Conservation (phyloP, 2,329 filamentous ascomycete species). For the Trichoderma afroharzianum region DNA sequence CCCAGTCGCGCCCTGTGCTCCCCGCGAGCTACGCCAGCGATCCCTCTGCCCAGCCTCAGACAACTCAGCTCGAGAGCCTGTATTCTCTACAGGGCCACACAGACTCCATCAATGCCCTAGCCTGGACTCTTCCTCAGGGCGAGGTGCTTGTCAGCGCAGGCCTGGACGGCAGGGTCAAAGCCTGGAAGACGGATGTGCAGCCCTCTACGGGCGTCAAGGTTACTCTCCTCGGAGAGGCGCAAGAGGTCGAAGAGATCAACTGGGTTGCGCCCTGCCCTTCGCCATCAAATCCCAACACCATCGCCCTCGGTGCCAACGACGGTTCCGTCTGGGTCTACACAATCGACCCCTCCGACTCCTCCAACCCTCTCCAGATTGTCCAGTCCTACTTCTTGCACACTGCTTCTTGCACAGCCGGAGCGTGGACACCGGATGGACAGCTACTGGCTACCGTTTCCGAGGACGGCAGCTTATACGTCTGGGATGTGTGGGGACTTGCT, state of each 20-base stretch:
- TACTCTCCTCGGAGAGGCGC: constrained; percentile 68
- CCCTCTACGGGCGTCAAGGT: constrained; percentile 46
- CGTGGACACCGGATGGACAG: constrained; percentile 85
- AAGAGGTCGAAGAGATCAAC: constrained; percentile 93
- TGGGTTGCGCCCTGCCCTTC: constrained; percentile 79
- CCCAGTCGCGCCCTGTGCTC: constrained; percentile 63
- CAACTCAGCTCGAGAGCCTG: constrained; percentile 60
- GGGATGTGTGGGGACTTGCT: constrained; percentile 82
- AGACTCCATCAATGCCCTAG: constrained; percentile 83
- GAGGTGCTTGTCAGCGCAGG: constrained; percentile 85
- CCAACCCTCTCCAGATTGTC: constrained; percentile 69
- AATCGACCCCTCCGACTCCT: constrained; percentile 63
- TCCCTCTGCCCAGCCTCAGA: constrained; percentile 44
- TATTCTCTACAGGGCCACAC: constrained; percentile 83
- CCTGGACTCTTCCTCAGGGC: constrained; percentile 79
- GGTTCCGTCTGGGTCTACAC: constrained; percentile 95
- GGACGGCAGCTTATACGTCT: constrained; percentile 84
- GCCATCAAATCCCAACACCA: constrained; percentile 66
- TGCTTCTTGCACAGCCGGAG: constrained; percentile 77
- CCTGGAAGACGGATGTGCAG: constrained; percentile 56
- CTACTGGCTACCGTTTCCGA: constrained; percentile 86
- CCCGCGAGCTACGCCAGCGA: constrained; percentile 71
- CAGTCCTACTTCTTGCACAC: constrained; percentile 93
- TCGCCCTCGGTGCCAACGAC: constrained; percentile 85
- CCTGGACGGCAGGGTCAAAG: constrained; percentile 76